A percentile compares a stretch with the other conserved stretches of the same genome.
phyloP scores from a whole-genome alignment of 2,329 filamentous ascomycete genomes.

The Mycocentrospora acerina region DNA sequence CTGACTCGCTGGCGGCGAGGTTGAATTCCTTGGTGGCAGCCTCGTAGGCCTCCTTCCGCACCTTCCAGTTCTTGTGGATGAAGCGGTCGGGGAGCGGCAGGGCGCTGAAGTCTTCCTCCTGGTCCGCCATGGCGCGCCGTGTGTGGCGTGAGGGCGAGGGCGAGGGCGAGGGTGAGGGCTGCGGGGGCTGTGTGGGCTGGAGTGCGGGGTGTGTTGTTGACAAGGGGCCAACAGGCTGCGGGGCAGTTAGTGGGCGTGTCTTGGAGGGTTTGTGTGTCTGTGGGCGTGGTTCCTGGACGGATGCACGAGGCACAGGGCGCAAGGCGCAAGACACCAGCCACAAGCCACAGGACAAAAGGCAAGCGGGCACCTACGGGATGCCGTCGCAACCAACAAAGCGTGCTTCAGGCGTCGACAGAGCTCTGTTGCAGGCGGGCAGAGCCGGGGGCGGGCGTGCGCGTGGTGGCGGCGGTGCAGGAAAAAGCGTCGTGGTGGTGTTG shows the following conservation, averaged over 20 bases:
- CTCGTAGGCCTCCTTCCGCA: conserved; percentile 92
- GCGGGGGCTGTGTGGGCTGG: conserved; percentile 9
- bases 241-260: conserved; percentile 5
- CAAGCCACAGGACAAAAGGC: too few relatives aligned
- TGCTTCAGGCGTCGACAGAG: too few relatives aligned
- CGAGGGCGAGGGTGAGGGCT: too few relatives aligned
- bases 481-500: conserved; percentile 5
- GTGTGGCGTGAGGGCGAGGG: conserved; percentile 6
- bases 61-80: conserved; percentile 95
- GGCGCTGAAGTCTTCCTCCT: conserved; percentile 77
- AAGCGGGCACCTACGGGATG: too few relatives aligned
- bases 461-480: too few relatives aligned
- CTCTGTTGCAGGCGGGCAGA: too few relatives aligned
- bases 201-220: conserved; percentile 8
- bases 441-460: too few relatives aligned
- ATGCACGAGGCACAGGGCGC: too few relatives aligned
- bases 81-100: conserved; percentile 79
- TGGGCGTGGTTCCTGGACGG: too few relatives aligned
- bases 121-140: conserved; percentile 67
- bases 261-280: conserved; percentile 5
- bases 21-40: conserved; percentile 87
- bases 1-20: conserved; percentile 77
- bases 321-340: too few relatives aligned
- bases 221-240: conserved; percentile 4
- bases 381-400: too few relatives aligned